A percentile compares a stretch with the other conserved stretches of the same genome.
Evolutionary conservation across 495 filamentous ascomycete genomes (phyloP).

Genomic region (Trichocladium uniseriatum): DNA sequence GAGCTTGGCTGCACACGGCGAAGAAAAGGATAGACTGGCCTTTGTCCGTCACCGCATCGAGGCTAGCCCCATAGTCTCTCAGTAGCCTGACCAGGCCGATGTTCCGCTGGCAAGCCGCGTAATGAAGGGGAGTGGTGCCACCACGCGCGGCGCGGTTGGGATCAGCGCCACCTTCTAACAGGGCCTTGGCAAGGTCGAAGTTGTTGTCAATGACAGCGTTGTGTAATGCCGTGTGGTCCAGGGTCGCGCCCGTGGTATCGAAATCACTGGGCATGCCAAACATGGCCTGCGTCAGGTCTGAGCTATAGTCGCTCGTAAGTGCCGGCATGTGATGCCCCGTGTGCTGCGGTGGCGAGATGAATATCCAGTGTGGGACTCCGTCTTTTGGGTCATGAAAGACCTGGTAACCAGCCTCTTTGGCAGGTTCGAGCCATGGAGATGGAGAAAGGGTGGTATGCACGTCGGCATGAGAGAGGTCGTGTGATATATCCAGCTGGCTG

Average conservation of each 20-base stretch:
- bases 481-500: background rate
- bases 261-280: background rate
- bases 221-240: slow-evolving; percentile 5
- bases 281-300: background rate
- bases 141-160: slow-evolving; percentile 3
- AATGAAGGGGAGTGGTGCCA: slow-evolving; percentile 14
- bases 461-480: background rate
- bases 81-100: slow-evolving; percentile 8
- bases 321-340: background rate
- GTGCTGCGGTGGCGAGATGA: background rate
- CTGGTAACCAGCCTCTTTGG: background rate
- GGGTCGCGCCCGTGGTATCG: background rate
- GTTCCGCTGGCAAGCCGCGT: slow-evolving; percentile 11
- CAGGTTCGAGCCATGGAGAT: background rate
- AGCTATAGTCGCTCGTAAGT: background rate
- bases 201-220: slow-evolving; percentile 8
- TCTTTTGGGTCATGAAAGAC: background rate
- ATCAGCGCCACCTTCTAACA: background rate
- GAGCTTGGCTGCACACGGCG: slow-evolving; percentile 4
- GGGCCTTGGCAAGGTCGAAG: background rate
- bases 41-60: slow-evolving; percentile 12
- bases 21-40: slow-evolving; percentile 14
- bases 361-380: background rate
- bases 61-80: slow-evolving; percentile 4
- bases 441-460: background rate